Conservation (phyloP, 1,139 yeast species). For the Debaryomyces robertsiae region DNA sequence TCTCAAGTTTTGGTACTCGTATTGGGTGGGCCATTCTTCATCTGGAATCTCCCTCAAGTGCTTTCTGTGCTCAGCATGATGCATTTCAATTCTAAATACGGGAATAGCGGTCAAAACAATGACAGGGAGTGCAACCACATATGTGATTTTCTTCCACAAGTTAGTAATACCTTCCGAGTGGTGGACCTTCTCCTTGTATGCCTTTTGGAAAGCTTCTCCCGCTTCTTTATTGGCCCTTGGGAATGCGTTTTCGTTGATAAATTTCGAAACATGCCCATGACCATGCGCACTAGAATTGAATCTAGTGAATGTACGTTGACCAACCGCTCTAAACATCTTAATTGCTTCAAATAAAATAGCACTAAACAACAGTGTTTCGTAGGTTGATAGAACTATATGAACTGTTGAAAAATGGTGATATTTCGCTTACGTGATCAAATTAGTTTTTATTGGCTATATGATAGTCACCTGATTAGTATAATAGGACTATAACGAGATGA, state of each 20-base stretch:
- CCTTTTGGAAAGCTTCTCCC: constrained; percentile 47
- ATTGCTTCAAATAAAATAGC: constrained; percentile 5
- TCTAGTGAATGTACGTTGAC: constrained; percentile 47
- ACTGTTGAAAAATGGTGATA: constrained; percentile 13
- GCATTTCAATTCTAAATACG: constrained; percentile 77
- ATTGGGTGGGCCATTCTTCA: constrained; percentile 90
- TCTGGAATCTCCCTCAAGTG: constrained; percentile 77
- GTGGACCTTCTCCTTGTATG: constrained; percentile 61
- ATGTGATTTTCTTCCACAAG: constrained; percentile 84
- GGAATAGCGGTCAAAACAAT: constrained; percentile 75
- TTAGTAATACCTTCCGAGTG: constrained; percentile 78
- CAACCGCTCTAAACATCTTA: constrained; percentile 39
- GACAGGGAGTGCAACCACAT: constrained; percentile 80
- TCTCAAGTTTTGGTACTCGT: constrained; percentile 90
- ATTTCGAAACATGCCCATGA: constrained; percentile 45
- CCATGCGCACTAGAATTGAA: constrained; percentile 38
- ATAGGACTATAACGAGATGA: constrained; percentile 2
- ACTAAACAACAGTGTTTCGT: no score
- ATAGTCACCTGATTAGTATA: constrained; percentile 6
- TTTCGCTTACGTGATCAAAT: constrained; percentile 12
- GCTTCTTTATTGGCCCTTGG: constrained; percentile 39
- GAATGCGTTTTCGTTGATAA: constrained; percentile 44
- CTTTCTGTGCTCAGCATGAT: constrained; percentile 87
- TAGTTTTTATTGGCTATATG: constrained; percentile 13
- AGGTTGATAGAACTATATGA: no score